phyloP scores from a whole-genome alignment of 805 yeast genomes.

The Citeromyces matritensis region DNA sequence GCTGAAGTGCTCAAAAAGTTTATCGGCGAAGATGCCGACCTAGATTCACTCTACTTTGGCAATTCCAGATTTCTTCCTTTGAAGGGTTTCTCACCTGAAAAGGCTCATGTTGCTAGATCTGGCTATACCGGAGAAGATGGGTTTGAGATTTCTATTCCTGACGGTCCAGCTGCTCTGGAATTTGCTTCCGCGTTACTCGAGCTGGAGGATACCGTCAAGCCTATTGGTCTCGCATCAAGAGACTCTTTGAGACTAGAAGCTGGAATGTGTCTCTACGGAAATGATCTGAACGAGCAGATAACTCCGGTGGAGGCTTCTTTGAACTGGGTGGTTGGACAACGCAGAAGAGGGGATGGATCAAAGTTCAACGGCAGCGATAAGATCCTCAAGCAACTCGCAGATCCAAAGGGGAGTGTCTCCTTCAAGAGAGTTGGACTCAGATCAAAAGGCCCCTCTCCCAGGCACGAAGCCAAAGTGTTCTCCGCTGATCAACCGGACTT shows the following conservation, averaged over 20 bases:
- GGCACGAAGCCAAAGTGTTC: slow-evolving; percentile 60
- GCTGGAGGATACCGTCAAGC: slow-evolving; percentile 43
- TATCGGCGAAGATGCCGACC: slow-evolving; percentile 29
- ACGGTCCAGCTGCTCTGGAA: slow-evolving; percentile 32
- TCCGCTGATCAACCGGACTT: slow-evolving; percentile 31
- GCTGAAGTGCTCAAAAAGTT: slow-evolving; percentile 49
- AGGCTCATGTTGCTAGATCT: slow-evolving; percentile 76
- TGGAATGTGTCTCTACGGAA: slow-evolving; percentile 95
- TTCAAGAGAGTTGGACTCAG: slow-evolving; percentile 63
- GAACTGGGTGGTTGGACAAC: slow-evolving; percentile 80
- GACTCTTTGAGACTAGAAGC: slow-evolving; percentile 94
- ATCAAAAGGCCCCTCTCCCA: slow-evolving; percentile 83
- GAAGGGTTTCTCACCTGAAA: slow-evolving; percentile 22
- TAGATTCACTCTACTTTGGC: slow-evolving; percentile 62
- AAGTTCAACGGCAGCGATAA: slow-evolving; percentile 65
- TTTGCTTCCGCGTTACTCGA: slow-evolving; percentile 48
- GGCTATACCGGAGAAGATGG: slow-evolving; percentile 99
- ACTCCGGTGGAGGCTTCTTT: slow-evolving; percentile 86
- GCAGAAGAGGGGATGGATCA: slow-evolving; percentile 39
- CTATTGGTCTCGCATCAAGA: slow-evolving; percentile 96
- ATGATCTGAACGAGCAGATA: slow-evolving; percentile 64
- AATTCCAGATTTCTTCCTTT: slow-evolving; percentile 33
- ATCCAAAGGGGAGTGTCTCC: slow-evolving; percentile 37
- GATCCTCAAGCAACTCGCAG: slow-evolving; percentile 51
- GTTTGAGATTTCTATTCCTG: slow-evolving; percentile 75